Percentiles rank a stretch among this genome's conserved stretches.
These are phyloP conservation scores for Reticulomyxa filosa DNA, from an alignment of 78 protist species.

Conservation along the genomic window DNA sequence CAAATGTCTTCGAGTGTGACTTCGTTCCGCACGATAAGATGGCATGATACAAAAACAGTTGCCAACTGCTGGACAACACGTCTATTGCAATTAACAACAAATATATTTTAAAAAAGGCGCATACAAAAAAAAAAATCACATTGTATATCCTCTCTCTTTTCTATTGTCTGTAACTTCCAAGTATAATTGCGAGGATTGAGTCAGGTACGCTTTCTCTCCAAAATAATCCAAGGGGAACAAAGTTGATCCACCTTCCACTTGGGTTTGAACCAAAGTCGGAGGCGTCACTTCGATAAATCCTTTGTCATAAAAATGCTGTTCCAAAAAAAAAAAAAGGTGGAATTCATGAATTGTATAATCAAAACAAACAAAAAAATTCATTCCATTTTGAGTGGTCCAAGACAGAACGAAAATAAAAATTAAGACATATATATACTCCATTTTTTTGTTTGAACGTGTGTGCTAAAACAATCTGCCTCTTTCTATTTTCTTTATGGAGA, in stretches of 20 bases:
- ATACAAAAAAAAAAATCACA: no score
- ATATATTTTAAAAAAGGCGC: no score
- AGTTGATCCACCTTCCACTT: constrained; percentile 76
- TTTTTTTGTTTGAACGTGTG: no score
- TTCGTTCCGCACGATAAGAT: constrained; percentile 76
- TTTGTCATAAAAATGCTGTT: constrained; percentile 36
- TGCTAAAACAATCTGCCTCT: no score
- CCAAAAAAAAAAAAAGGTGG: constrained; percentile 60
- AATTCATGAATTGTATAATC: constrained; percentile 1
- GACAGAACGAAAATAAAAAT: no score
- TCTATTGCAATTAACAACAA: no score
- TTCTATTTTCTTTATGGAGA: no score
- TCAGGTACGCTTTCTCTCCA: constrained; percentile 65
- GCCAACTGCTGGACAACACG: not conserved
- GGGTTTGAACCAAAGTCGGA: constrained; percentile 84
- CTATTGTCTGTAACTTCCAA: no score
- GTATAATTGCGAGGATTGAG: constrained; percentile 87
- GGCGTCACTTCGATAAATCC: constrained; percentile 64
- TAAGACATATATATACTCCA: no score
- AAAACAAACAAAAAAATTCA: not conserved
- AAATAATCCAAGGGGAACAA: constrained; percentile 55
- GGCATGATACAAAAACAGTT: constrained; percentile 22
- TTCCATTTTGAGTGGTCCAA: not conserved
- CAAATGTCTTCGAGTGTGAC: constrained; percentile 72
- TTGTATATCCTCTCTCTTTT: no score